These are phyloP conservation scores for Cercospora berteroae DNA, from an alignment of 2,329 filamentous ascomycete species.

Conservation along the genomic window DNA sequence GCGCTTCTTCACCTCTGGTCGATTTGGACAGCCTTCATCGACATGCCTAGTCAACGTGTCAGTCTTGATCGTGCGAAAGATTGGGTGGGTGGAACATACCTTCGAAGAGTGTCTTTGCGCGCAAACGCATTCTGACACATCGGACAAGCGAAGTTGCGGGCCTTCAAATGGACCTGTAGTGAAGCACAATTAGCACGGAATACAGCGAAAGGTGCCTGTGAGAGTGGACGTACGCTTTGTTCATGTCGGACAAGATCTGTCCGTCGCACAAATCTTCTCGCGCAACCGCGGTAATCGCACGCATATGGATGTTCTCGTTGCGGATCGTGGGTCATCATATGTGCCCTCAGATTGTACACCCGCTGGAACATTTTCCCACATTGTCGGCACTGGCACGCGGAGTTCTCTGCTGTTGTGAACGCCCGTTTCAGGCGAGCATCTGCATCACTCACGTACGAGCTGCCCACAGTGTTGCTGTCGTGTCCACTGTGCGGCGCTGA, in stretches of 20 bases:
- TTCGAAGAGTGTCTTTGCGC: constrained; percentile 76
- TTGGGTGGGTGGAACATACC: constrained; percentile 51
- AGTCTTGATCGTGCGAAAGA: not conserved
- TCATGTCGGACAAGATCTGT: constrained; percentile 67
- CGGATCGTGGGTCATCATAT: constrained; percentile 80
- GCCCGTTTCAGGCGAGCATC: constrained; percentile 29
- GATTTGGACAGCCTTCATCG: constrained; percentile 71
- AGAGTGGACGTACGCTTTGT: constrained; percentile 48
- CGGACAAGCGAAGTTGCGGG: constrained; percentile 67
- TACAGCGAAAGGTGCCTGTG: constrained; percentile 41
- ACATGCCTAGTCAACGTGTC: constrained; percentile 58
- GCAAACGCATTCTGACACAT: constrained; percentile 71
- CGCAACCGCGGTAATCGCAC: constrained; percentile 65
- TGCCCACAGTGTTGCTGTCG: not conserved
- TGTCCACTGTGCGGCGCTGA: not conserved
- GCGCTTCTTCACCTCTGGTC: constrained; percentile 38
- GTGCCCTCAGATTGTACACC: constrained; percentile 82
- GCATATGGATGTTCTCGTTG: constrained; percentile 67
- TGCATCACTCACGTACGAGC: not conserved
- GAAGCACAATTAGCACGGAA: constrained; percentile 17
- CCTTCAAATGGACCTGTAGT: constrained; percentile 68
- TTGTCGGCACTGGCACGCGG: constrained; percentile 68
- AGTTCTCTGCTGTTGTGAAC: constrained; percentile 59
- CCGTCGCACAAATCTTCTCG: constrained; percentile 75
- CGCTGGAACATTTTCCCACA: constrained; percentile 80